Conservation (phyloP, 306 rosid species). For the Cyclanthera cordifolia region DNA sequence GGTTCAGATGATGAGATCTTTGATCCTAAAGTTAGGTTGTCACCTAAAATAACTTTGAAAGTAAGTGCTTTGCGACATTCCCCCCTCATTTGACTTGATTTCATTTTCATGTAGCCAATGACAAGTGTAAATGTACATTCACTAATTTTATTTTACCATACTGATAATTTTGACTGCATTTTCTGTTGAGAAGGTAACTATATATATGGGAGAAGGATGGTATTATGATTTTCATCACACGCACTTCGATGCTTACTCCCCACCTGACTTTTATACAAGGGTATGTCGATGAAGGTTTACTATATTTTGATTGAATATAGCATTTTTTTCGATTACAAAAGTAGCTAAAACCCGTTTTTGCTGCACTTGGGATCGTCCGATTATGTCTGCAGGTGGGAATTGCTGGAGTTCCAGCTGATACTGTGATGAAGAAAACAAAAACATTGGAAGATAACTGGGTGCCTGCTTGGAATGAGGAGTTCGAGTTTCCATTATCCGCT, state of each 20-base stretch:
- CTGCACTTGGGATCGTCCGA: neutral
- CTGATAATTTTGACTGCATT: conserved; percentile 15
- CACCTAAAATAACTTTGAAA: conserved; percentile 63
- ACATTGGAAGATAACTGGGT: conserved; percentile 80
- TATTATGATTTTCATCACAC: conserved; percentile 63
- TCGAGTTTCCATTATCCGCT: conserved; percentile 58
- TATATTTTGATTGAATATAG: neutral
- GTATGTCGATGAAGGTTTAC: conserved; percentile 33
- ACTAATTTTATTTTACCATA: neutral
- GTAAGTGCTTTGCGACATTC: conserved; percentile 24
- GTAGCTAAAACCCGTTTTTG: neutral
- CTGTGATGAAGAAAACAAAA: conserved; percentile 57
- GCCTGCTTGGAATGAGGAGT: conserved; percentile 71
- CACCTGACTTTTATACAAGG: conserved; percentile 93
- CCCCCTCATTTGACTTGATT: conserved; percentile 10
- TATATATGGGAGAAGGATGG: conserved; percentile 99
- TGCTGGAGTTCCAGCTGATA: conserved; percentile 82
- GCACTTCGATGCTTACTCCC: conserved; percentile 83
- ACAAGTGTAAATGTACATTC: conserved; percentile 18
- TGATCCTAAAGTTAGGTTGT: conserved; percentile 48
- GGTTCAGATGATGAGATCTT: conserved; percentile 53
- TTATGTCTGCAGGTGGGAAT: conserved; percentile 60
- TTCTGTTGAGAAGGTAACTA: conserved; percentile 49
- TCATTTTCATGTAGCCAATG: neutral
- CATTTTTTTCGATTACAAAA: neutral